Base-by-base conservation (phyloP, 257 asterid species). In the Verbascum thapsus region DNA sequence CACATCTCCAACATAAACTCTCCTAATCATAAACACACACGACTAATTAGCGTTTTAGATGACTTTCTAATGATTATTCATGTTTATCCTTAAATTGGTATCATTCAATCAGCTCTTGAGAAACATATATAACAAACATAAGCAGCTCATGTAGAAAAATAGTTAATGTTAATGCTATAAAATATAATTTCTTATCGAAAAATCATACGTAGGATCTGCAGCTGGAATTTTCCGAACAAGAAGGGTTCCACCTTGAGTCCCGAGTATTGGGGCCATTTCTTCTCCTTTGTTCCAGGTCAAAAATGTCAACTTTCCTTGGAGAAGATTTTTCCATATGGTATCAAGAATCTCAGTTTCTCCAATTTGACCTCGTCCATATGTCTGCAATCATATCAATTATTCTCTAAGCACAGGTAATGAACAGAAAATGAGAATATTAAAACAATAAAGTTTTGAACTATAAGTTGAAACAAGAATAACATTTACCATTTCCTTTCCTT, bases 181-280 rank as follows among this genome's bases (percentile, higher is more conserved):
- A 43, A 55, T 23, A 23, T 19, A 20, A 30, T 61, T 55, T 16
- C 32, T 53, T 47, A 15, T 19, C 15, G 47, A 55, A 72, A n/a
- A 72, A 58, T 44, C 83, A 59, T 88, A 91, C 96, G 35, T 80
- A 52, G 94, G 79, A 79, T 77, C 75, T 35, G 91, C 77, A 42
- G 39, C 19, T 19, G 95, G 90, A 67, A 92, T 68, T 80, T 86
- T 92, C 43, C 98, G 80, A 55, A 88, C 97, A 50, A 92, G 98
- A 71, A 88, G 88, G 53, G 97, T 88, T 70, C 88, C 91, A 39
- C 86, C 85, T 66, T 70, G 77, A 48, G 75, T 17, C 68, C 92
- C 90, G 48, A 87, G 59, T 34, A 79, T 66, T 43, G 98, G 95
- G 38, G 83, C 80, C 95, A 86, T 91, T 74, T 86, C 94, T 73